phyloP scores from a whole-genome alignment of 2,329 filamentous ascomycete genomes.

The Pseudogymnoascus sp. region DNA sequence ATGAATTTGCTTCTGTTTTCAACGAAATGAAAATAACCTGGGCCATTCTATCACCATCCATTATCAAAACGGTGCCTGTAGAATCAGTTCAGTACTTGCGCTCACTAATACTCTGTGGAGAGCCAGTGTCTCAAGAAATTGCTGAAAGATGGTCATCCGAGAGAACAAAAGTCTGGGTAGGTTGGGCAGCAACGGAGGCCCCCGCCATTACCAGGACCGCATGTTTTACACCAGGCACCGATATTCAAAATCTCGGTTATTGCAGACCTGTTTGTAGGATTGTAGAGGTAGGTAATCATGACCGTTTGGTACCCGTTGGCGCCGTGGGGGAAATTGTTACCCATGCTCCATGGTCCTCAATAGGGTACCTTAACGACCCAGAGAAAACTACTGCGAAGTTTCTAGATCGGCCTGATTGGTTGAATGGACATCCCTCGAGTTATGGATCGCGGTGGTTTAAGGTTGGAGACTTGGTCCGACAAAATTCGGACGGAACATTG shows the following conservation, averaged over 20 bases:
- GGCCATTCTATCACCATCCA: slow-evolving; percentile 11
- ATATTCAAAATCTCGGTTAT: neutral
- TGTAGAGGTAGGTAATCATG: slow-evolving; percentile 31
- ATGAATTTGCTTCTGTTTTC: slow-evolving; percentile 16
- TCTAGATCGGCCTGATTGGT: slow-evolving; percentile 27
- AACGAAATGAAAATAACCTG: slow-evolving; percentile 14
- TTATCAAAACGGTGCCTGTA: neutral
- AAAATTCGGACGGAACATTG: slow-evolving; percentile 49
- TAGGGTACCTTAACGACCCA: slow-evolving; percentile 33
- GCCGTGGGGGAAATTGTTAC: slow-evolving; percentile 32
- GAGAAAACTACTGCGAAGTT: slow-evolving; percentile 31
- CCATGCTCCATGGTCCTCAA: slow-evolving; percentile 30
- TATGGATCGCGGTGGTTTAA: slow-evolving; percentile 19
- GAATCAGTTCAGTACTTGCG: neutral
- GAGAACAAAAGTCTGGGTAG: neutral
- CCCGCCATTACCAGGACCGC: neutral
- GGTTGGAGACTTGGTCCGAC: slow-evolving; percentile 31
- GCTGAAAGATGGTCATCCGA: neutral
- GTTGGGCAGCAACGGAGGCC: neutral
- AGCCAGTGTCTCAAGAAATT: neutral
- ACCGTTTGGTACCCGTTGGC: slow-evolving; percentile 28
- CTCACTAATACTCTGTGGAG: neutral
- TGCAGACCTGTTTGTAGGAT: slow-evolving; percentile 23
- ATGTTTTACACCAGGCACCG: neutral
- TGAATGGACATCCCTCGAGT: neutral